phyloP scores from a whole-genome alignment of 1,139 yeast genomes.

The Zygosaccharomyces pseudobailii region DNA sequence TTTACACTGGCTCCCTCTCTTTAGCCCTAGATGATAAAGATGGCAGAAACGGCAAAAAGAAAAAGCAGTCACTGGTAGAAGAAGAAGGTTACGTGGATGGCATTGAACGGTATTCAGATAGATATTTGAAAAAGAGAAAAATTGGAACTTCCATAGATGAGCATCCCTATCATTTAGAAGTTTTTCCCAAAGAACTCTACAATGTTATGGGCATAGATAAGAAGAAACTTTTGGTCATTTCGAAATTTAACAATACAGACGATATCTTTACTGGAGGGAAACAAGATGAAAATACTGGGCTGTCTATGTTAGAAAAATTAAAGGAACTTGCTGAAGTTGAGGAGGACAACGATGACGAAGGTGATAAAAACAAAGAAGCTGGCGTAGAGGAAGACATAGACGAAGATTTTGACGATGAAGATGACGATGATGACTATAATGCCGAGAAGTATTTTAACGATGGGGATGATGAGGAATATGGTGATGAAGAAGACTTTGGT shows the following conservation, averaged over 20 bases:
- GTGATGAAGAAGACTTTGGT: conserved; percentile 49
- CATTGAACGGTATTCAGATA: conserved; percentile 68
- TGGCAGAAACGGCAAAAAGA: conserved; percentile 8
- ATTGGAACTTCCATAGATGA: conserved; percentile 77
- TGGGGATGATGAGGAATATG: conserved; percentile 49
- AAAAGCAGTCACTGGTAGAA: conserved; percentile 20
- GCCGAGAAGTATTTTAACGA: conserved; percentile 71
- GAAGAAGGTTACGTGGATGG: conserved; percentile 51
- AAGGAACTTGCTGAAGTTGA: conserved; percentile 57
- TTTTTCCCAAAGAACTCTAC: conserved; percentile 79
- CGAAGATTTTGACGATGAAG: conserved; percentile 73
- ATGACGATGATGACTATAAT: conserved; percentile 68
- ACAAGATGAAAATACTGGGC: conserved; percentile 38
- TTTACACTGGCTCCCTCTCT: conserved; percentile 57
- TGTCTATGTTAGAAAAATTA: conserved; percentile 52
- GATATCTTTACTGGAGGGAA: conserved; percentile 35
- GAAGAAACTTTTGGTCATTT: conserved; percentile 49
- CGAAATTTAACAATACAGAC: conserved; percentile 45
- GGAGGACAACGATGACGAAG: conserved; percentile 50
- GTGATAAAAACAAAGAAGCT: conserved; percentile 54
- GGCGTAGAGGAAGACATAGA: conserved; percentile 8
- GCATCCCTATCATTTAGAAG: conserved; percentile 67
- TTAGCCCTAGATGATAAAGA: conserved; percentile 28
- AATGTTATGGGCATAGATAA: conserved; percentile 65
- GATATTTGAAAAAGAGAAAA: conserved; percentile 64